phyloP scores from a whole-genome alignment of 495 filamentous ascomycete genomes.

The Trichoderma gamsii region DNA sequence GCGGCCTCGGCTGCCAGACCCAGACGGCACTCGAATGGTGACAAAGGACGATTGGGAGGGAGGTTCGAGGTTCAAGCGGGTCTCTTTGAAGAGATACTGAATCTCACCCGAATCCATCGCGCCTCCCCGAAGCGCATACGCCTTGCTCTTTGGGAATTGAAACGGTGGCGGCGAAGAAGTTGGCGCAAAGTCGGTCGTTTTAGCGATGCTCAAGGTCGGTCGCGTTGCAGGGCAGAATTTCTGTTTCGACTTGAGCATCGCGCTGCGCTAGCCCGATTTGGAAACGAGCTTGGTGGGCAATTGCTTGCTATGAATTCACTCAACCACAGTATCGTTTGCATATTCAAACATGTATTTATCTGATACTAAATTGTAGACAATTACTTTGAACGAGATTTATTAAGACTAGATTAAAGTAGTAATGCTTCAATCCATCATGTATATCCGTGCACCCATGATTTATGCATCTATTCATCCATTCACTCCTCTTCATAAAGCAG shows the following conservation, averaged over 20 bases:
- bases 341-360: not conserved
- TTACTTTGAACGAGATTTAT: too few relatives aligned
- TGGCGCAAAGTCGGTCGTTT: constrained; percentile 21
- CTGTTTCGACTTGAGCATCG: not conserved
- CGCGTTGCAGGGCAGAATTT: constrained; percentile 21
- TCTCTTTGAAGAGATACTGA: constrained; percentile 72
- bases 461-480: constrained; percentile 6
- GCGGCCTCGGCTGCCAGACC: constrained; percentile 34
- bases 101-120: constrained; percentile 39
- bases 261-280: constrained; percentile 18
- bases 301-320: too few relatives aligned
- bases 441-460: not conserved
- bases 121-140: constrained; percentile 28
- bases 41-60: constrained; percentile 60
- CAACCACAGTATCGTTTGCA: not conserved
- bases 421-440: not conserved
- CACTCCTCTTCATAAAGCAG: not conserved
- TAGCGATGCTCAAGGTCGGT: constrained; percentile 2
- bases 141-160: constrained; percentile 16
- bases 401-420: not conserved
- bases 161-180: constrained; percentile 18
- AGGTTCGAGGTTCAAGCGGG: constrained; percentile 74
- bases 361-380: too few relatives aligned
- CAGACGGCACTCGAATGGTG: constrained; percentile 63
- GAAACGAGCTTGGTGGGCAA: constrained; percentile 17